phyloP scores from a whole-genome alignment of 106 monocot species.

The Gastrodia elata region DNA sequence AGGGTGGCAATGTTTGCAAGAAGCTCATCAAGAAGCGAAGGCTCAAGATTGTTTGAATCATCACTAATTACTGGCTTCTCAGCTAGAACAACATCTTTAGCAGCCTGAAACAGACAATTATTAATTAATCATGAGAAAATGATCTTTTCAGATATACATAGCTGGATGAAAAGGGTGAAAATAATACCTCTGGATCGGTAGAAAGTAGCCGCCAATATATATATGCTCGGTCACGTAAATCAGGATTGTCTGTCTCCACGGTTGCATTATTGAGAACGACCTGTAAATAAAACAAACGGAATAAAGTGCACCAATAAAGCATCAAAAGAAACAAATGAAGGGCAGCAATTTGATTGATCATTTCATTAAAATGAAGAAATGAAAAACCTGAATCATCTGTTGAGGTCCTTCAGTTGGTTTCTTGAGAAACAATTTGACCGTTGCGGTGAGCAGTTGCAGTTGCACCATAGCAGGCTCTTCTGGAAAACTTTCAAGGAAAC shows the following conservation, averaged over 20 bases:
- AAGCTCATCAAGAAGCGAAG: slow-evolving; percentile 96
- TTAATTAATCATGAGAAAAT: background rate
- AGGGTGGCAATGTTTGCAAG: slow-evolving; percentile 95
- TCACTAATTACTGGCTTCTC: slow-evolving; percentile 99
- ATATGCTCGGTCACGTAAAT: slow-evolving; percentile 92
- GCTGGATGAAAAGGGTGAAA: background rate
- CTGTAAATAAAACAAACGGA: slow-evolving; percentile 18
- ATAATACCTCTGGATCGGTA: slow-evolving; percentile 94
- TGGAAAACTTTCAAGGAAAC: slow-evolving; percentile 91
- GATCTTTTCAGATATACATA: background rate
- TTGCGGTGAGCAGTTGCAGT: slow-evolving; percentile 89
- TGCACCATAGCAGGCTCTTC: slow-evolving; percentile 96
- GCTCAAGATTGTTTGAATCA: slow-evolving; percentile 82
- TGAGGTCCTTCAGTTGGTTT: slow-evolving; percentile 99
- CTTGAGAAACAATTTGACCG: slow-evolving; percentile 98
- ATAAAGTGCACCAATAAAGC: background rate
- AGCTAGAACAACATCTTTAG: slow-evolving; percentile 96
- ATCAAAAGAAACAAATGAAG: background rate
- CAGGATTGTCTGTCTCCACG: slow-evolving; percentile 98
- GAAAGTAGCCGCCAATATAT: slow-evolving; percentile 99
- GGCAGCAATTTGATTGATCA: background rate
- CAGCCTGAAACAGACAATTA: slow-evolving; percentile 55
- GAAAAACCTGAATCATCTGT: slow-evolving; percentile 95
- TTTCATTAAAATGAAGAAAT: background rate
- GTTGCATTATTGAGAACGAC: slow-evolving; percentile 98